Conservation (phyloP, 2,329 filamentous ascomycete genomes). For the Pseudopyricularia javanii region DNA sequence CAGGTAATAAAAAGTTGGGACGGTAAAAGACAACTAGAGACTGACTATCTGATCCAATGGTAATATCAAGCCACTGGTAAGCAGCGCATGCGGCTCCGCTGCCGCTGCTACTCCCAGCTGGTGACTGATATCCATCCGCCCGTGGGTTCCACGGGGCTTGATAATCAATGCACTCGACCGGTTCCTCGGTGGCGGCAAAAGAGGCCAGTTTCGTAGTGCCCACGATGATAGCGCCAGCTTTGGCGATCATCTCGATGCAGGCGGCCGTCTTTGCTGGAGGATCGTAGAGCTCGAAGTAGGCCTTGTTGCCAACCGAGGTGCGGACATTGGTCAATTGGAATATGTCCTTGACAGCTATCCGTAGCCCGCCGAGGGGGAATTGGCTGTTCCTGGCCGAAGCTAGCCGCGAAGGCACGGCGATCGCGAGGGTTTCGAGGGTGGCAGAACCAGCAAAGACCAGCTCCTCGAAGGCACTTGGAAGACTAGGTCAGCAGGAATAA, state of each 20-base stretch:
- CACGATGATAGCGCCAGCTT: conserved; percentile 41
- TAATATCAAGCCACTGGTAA: conserved; percentile 32
- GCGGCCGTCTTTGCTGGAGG: conserved; percentile 32
- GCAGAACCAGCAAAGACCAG: neutral
- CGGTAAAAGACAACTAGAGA: too few relatives aligned
- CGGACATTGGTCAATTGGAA: conserved; percentile 34
- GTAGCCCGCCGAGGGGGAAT: conserved; percentile 47
- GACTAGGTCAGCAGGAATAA: neutral
- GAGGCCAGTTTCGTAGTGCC: conserved; percentile 33
- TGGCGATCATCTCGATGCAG: conserved; percentile 42
- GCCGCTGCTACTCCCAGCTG: conserved; percentile 31
- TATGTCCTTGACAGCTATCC: conserved; percentile 52
- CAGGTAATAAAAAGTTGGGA: too few relatives aligned
- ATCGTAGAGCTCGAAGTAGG: conserved; percentile 44
- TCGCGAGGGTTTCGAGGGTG: conserved; percentile 5
- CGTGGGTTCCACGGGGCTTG: conserved; percentile 30
- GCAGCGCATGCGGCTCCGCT: conserved; percentile 23
- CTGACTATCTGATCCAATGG: conserved; percentile 30
- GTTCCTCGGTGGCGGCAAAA: conserved; percentile 28
- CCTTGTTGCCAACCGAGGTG: conserved; percentile 42
- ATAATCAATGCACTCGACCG: conserved; percentile 33
- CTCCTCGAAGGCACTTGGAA: neutral
- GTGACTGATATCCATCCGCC: conserved; percentile 32
- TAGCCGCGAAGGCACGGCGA: conserved; percentile 44
- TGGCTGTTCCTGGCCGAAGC: conserved; percentile 42